phyloP scores from a whole-genome alignment of 257 asterid species.

The Nicotiana benthamiana region DNA sequence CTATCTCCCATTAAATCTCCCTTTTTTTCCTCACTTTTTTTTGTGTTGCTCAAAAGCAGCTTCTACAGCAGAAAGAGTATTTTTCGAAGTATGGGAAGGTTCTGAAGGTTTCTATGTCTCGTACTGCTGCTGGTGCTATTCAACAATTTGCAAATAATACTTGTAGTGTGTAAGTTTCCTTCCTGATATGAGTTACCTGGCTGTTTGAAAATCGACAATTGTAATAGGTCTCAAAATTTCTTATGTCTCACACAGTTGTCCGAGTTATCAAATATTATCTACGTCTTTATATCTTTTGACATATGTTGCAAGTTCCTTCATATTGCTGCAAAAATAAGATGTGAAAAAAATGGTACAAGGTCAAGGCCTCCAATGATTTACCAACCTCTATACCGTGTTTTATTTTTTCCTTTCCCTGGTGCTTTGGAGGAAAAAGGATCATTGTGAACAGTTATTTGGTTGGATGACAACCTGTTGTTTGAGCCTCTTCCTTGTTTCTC shows the following conservation, averaged over 20 bases:
- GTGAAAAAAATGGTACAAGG: neutral
- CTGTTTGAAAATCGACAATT: neutral
- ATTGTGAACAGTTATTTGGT: neutral
- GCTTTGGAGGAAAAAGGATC: neutral
- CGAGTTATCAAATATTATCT: neutral
- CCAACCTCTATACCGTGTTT: neutral
- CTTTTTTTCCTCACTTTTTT: neutral
- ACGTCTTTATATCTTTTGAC: neutral
- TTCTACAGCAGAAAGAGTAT: constrained; percentile 73
- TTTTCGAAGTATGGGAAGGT: constrained; percentile 93
- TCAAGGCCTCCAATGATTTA: neutral
- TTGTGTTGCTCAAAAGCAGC: constrained; percentile 37
- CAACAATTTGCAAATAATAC: constrained; percentile 89
- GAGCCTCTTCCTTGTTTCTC: neutral
- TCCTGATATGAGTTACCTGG: neutral
- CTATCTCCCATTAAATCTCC: neutral
- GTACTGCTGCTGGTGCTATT: constrained; percentile 82
- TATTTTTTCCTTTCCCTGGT: neutral
- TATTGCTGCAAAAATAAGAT: neutral
- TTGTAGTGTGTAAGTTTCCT: constrained; percentile 85
- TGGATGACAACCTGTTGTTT: neutral
- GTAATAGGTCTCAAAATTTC: neutral
- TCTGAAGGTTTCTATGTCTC: constrained; percentile 84
- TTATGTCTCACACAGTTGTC: neutral
- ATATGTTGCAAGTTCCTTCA: neutral